Evolutionary conservation across 176 grass and related monocot species (phyloP), one percentile per base, ranked within the genome.

Genomic region (Eleusine coracana): DNA sequence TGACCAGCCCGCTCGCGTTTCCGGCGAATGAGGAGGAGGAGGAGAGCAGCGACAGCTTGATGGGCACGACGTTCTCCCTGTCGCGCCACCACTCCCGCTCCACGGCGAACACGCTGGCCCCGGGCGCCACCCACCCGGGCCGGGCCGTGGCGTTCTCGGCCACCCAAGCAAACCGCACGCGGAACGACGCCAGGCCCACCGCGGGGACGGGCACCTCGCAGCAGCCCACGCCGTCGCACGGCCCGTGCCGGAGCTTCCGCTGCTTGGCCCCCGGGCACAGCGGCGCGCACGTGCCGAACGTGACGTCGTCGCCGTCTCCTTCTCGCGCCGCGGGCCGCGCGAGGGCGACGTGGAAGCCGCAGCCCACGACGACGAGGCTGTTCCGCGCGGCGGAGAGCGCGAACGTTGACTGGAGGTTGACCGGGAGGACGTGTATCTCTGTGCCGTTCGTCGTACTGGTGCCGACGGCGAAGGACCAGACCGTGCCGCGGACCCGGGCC

Each of bases 21-120:
- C 54, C 34, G 20, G n/a, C 1, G 31, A 2, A 34, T 1, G 31
- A 34, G 31, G 31, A 34, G 31, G 31, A 34, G 31, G 55, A 42
- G 44, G 10, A 8, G 55, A 76, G 74, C 3, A 76, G 74, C 37
- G 37, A 61, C 12, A 61, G n/a, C 74, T 76, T 76, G 38, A 76
- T 21, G 11, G 21, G 21, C 13, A 62, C 38, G 37, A 76, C 39
- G 58, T 77, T 28, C 3, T 62, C 75, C 75, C 75, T 77, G 75
- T 77, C 23, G 58, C 58, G 75, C 75, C 75, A 46, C 75, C 75
- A 77, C 75, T 77, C 75, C 12, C 62, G 56, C 75, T 77, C 75
- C 58, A 77, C 75, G 13, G 61, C 40, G 58, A 77, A 6, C 75
- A 62, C 74, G 74, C 38, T 76, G 6, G 74, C 74, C n/a, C 58